Conservation (phyloP, 352 stramenopile genomes). For the Globisporangium perplexum region DNA sequence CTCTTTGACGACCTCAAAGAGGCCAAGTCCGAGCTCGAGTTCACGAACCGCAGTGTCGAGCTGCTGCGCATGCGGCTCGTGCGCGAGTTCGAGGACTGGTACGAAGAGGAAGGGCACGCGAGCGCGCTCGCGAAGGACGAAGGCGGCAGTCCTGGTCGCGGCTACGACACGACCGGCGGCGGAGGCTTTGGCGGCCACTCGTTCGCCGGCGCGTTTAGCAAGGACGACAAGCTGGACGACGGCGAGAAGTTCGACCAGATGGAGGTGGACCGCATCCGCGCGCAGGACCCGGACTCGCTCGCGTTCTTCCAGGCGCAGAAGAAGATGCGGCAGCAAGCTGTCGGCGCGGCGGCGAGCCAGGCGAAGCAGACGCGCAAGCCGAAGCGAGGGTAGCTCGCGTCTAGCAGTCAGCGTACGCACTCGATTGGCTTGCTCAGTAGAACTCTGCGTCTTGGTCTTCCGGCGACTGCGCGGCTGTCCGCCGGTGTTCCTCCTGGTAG, state of each 20-base stretch:
- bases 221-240: constrained; percentile 86
- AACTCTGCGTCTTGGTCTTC: constrained; percentile 13
- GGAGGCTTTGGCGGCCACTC: constrained; percentile 6
- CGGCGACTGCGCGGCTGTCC: background rate
- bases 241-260: constrained; percentile 91
- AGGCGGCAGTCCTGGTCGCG: constrained; percentile 8
- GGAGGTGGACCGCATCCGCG: constrained; percentile 82
- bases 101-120: constrained; percentile 41
- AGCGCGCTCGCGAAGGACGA: constrained; percentile 31
- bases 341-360: background rate
- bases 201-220: constrained; percentile 18
- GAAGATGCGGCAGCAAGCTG: constrained; percentile 66
- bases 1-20: constrained; percentile 85
- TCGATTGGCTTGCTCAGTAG: background rate
- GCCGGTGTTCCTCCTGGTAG: background rate
- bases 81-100: constrained; percentile 84
- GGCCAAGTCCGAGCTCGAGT: constrained; percentile 62
- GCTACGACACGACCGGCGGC: constrained; percentile 10
- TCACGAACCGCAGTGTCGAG: constrained; percentile 62
- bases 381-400: constrained; percentile 19
- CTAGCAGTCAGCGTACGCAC: background rate
- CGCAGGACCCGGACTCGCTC: constrained; percentile 85
- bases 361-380: constrained; percentile 21
- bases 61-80: constrained; percentile 70
- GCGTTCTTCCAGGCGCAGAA: constrained; percentile 91